Conservation (phyloP, 441 rosid genomes). For the Pelargonium australe region DNA sequence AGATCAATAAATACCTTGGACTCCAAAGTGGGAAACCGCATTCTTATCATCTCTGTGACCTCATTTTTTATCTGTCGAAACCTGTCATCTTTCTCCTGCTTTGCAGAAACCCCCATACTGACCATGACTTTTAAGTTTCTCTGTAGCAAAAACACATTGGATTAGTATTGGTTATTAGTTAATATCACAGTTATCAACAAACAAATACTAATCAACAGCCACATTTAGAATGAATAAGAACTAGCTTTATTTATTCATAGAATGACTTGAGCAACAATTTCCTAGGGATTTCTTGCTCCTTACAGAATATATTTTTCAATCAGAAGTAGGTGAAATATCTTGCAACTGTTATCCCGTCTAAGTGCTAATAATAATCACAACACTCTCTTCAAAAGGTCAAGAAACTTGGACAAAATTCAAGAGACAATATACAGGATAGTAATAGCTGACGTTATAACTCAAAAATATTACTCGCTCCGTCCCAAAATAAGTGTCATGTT, state of each 20-base stretch:
- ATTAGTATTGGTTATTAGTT: neutral
- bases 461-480: too few species aligned
- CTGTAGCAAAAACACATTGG: conserved; percentile 36
- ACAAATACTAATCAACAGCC: neutral
- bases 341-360: too few species aligned
- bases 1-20: conserved; percentile 41
- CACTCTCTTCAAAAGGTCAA: too few species aligned
- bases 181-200: neutral
- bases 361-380: too few species aligned
- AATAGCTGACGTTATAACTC: too few species aligned
- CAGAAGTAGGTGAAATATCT: too few species aligned
- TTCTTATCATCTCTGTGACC: conserved; percentile 73
- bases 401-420: too few species aligned
- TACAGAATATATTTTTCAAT: too few species aligned
- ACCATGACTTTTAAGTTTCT: conserved; percentile 87
- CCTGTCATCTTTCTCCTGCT: conserved; percentile 76
- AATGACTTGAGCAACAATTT: too few species aligned
- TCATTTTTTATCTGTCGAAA: conserved; percentile 81
- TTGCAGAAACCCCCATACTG: conserved; percentile 57
- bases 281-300: too few species aligned
- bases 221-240: neutral
- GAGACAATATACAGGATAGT: too few species aligned
- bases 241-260: neutral
- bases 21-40: conserved; percentile 42
- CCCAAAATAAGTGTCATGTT: too few species aligned